These are phyloP conservation scores for Trichaptum fuscoviolaceum DNA, from an alignment of 768 basidiomycete species.

Conservation along the genomic window DNA sequence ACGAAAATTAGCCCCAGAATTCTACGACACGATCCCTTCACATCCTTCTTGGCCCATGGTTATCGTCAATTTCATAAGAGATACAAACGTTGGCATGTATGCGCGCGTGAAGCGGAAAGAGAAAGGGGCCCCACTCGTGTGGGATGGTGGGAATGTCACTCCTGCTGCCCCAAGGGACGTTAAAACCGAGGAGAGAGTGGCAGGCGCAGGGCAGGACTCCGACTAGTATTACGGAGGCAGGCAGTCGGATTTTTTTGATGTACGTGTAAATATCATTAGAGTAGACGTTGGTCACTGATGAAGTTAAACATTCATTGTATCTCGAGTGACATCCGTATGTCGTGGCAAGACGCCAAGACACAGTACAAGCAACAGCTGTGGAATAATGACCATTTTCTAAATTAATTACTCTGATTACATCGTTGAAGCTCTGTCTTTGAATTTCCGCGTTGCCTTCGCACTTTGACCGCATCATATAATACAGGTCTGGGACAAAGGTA, in stretches of 20 bases:
- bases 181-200: not conserved
- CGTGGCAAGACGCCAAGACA: too few relatives aligned
- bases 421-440: too few relatives aligned
- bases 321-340: not conserved
- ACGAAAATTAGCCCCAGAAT: slow-evolving; percentile 80
- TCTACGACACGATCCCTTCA: slow-evolving; percentile 81
- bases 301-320: not conserved
- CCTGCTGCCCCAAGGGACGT: not conserved
- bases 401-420: too few relatives aligned
- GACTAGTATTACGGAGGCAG: not conserved
- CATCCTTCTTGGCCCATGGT: slow-evolving; percentile 96
- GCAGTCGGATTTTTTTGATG: not conserved
- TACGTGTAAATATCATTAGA: not conserved
- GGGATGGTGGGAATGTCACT: not conserved
- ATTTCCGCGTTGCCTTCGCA: too few relatives aligned
- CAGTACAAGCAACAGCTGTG: too few relatives aligned
- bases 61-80: slow-evolving; percentile 89
- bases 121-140: slow-evolving; percentile 24
- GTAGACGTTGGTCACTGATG: not conserved
- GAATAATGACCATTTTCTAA: too few relatives aligned
- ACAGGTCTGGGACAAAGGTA: too few relatives aligned
- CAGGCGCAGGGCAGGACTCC: not conserved
- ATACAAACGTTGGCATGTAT: slow-evolving; percentile 83
- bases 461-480: too few relatives aligned
- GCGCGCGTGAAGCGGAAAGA: slow-evolving; percentile 74